Evolutionary conservation across 345 rosid species (phyloP).

Genomic region (Passiflora organensis): DNA sequence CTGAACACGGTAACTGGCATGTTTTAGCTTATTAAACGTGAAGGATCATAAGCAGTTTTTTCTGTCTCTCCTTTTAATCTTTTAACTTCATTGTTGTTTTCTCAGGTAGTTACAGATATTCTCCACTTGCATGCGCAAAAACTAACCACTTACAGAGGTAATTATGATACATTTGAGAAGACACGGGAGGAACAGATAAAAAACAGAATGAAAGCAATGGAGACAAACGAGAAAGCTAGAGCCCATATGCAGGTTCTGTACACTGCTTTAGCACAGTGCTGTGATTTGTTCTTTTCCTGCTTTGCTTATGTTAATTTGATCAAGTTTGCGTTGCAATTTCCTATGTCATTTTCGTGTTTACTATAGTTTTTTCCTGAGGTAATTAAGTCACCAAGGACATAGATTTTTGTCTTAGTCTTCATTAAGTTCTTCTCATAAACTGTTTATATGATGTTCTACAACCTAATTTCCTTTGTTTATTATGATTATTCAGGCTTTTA

Average conservation of each 20-base stretch:
- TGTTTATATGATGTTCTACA: slow-evolving; percentile 4
- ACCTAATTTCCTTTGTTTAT: too few relatives aligned
- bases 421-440: too few relatives aligned
- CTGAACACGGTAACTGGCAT: slow-evolving; percentile 68
- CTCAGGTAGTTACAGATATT: slow-evolving; percentile 95
- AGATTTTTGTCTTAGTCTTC: too few relatives aligned
- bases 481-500: slow-evolving; percentile 61
- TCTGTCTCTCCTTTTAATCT: neutral
- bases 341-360: too few relatives aligned
- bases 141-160: slow-evolving; percentile 66
- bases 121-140: slow-evolving; percentile 88
- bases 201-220: slow-evolving; percentile 90
- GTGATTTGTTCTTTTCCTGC: neutral
- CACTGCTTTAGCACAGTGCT: neutral
- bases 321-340: too few relatives aligned
- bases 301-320: too few relatives aligned
- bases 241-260: slow-evolving; percentile 86
- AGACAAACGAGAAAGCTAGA: slow-evolving; percentile 74
- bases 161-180: slow-evolving; percentile 86
- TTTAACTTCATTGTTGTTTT: slow-evolving; percentile 9
- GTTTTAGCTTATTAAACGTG: neutral
- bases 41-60: neutral
- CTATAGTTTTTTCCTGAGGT: too few relatives aligned
- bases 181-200: slow-evolving; percentile 81
- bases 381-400: too few relatives aligned